Percentiles rank a stretch among this genome's conserved stretches.
Conservation (phyloP, 2,329 filamentous ascomycete genomes). For the Fusarium buxicola region DNA sequence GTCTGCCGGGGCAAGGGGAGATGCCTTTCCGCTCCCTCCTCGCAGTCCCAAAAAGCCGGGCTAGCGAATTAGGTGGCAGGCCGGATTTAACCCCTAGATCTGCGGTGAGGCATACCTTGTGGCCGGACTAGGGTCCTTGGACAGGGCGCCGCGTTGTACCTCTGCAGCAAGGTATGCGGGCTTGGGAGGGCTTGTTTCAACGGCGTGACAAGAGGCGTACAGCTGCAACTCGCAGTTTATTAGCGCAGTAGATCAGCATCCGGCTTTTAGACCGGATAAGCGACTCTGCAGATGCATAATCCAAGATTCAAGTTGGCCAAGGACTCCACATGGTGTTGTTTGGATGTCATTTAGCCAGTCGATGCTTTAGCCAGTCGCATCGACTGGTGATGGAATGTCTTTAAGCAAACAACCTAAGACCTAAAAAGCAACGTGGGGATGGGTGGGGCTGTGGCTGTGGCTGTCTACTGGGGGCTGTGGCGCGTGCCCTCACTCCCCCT, state of each 20-base stretch:
- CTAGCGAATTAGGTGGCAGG: slow-evolving; percentile 35
- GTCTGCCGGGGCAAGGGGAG: slow-evolving; percentile 37
- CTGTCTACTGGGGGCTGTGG: slow-evolving; percentile 8
- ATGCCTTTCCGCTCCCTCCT: slow-evolving; percentile 31
- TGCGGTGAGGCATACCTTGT: slow-evolving; percentile 36
- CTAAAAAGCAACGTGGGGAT: slow-evolving; percentile 32
- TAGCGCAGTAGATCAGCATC: slow-evolving; percentile 25
- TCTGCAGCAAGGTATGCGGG: slow-evolving; percentile 19
- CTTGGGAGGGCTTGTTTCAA: slow-evolving; percentile 37
- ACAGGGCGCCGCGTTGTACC: neutral
- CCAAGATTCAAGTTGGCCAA: neutral
- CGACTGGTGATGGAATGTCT: slow-evolving; percentile 15
- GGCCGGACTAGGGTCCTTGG: slow-evolving; percentile 37
- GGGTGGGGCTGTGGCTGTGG: slow-evolving; percentile 9
- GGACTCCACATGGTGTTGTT: neutral
- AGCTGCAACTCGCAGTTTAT: slow-evolving; percentile 30
- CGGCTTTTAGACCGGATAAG: slow-evolving; percentile 10
- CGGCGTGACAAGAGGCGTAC: slow-evolving; percentile 33
- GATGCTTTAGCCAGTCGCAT: neutral
- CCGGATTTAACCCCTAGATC: slow-evolving; percentile 41
- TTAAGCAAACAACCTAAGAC: slow-evolving; percentile 13
- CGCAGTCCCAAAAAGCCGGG: slow-evolving; percentile 39
- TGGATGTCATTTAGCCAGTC: slow-evolving; percentile 7
- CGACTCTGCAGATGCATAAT: neutral
- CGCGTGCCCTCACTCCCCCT: neutral